Evolutionary conservation across 208 protist species (phyloP).

Genomic region (Trypanosoma avium): DNA sequence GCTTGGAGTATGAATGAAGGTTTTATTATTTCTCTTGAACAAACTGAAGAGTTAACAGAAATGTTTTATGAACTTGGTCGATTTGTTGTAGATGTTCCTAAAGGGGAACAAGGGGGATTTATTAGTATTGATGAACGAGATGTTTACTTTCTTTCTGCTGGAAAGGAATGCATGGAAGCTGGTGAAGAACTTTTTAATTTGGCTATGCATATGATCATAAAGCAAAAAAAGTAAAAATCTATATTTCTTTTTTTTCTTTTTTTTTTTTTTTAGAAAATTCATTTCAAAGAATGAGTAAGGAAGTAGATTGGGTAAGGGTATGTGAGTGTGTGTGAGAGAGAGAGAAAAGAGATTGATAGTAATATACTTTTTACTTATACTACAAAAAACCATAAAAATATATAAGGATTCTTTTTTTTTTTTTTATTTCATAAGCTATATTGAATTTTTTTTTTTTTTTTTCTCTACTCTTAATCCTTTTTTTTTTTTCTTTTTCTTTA

Average conservation of each 20-base stretch:
- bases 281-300: too few relatives aligned
- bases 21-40: slow-evolving; percentile 58
- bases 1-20: slow-evolving; percentile 54
- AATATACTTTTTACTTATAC: neutral
- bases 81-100: slow-evolving; percentile 68
- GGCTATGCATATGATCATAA: slow-evolving; percentile 58
- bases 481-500: slow-evolving; percentile 2
- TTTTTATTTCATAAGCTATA: neutral
- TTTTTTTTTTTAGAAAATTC: too few relatives aligned
- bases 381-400: neutral
- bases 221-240: slow-evolving; percentile 11
- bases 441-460: slow-evolving; percentile 12
- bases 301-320: too few relatives aligned
- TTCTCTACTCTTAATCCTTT: neutral
- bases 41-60: slow-evolving; percentile 75
- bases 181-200: slow-evolving; percentile 84
- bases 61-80: slow-evolving; percentile 80
- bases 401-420: neutral
- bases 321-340: too few relatives aligned
- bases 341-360: neutral
- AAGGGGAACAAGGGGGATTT: slow-evolving; percentile 72
- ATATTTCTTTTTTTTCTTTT: too few relatives aligned
- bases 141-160: slow-evolving; percentile 64
- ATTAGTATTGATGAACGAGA: slow-evolving; percentile 84
- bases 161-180: slow-evolving; percentile 69